phyloP scores from a whole-genome alignment of 257 asterid species.

The Solanum dulcamara region DNA sequence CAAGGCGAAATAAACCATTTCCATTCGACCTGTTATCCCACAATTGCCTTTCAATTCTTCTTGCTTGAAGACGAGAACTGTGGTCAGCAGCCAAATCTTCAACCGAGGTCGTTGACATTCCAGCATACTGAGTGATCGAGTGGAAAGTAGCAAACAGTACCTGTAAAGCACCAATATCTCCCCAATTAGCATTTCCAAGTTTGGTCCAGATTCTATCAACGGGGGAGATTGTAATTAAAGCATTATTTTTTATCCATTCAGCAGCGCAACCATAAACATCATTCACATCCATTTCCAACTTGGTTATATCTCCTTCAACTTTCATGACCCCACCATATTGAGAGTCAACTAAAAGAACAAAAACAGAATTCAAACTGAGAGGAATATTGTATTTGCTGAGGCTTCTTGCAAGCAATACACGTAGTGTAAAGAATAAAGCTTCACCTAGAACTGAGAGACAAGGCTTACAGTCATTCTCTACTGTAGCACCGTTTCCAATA shows the following conservation, averaged over 20 bases:
- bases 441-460: constrained; percentile 40
- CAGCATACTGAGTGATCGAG: constrained; percentile 69
- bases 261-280: constrained; percentile 77
- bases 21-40: constrained; percentile 46
- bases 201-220: constrained; percentile 88
- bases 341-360: constrained; percentile 66
- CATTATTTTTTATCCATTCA: constrained; percentile 62
- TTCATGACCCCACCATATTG: constrained; percentile 78
- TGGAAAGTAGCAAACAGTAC: constrained; percentile 84
- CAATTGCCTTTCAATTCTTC: constrained; percentile 73
- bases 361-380: constrained; percentile 55
- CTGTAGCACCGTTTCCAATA: constrained; percentile 32
- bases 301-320: constrained; percentile 83
- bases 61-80: constrained; percentile 74
- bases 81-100: constrained; percentile 98
- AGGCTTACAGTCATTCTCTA: constrained; percentile 32
- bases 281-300: constrained; percentile 53
- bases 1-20: constrained; percentile 50
- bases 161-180: constrained; percentile 88
- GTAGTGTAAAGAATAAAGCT: constrained; percentile 78
- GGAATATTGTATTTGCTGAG: constrained; percentile 65
- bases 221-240: constrained; percentile 62
- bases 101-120: constrained; percentile 51
- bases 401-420: constrained; percentile 79
- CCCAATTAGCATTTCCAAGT: constrained; percentile 98